These are phyloP conservation scores for Polysphondylium violaceum DNA, from an alignment of 78 protist species.

Conservation along the genomic window DNA sequence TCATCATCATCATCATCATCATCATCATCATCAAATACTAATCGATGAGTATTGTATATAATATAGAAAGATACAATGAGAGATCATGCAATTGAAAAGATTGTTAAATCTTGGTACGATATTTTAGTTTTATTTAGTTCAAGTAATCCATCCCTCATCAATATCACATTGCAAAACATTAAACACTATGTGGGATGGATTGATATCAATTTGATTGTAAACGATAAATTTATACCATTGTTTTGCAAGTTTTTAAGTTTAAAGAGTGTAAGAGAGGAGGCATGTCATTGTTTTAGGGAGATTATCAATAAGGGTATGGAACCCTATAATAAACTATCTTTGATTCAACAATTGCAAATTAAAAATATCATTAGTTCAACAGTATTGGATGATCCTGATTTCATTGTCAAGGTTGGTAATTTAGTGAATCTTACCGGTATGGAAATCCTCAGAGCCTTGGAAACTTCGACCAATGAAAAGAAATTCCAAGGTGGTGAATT, in stretches of 20 bases:
- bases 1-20: not conserved
- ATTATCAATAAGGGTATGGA: constrained; percentile 83
- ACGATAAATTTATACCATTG: constrained; percentile 70
- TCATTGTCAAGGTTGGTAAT: constrained; percentile 63
- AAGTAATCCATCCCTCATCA: constrained; percentile 14
- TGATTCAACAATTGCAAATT: constrained; percentile 64
- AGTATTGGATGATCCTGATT: constrained; percentile 59
- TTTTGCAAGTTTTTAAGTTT: constrained; percentile 51
- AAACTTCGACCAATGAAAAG: constrained; percentile 34
- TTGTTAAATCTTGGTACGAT: constrained; percentile 80
- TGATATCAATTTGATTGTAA: constrained; percentile 75
- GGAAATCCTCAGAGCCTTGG: constrained; percentile 68
- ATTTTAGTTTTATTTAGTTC: constrained; percentile 43
- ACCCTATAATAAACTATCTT: constrained; percentile 28
- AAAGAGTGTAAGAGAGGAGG: constrained; percentile 53
- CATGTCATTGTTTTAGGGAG: constrained; percentile 62
- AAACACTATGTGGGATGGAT: constrained; percentile 83
- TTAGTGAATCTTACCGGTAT: constrained; percentile 78
- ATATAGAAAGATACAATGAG: constrained; percentile 80
- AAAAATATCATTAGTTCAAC: constrained; percentile 19
- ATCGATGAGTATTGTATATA: not conserved
- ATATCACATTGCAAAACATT: constrained; percentile 75
- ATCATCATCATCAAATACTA: not conserved
- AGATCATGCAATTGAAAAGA: constrained; percentile 53
- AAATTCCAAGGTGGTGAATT: constrained; percentile 22